These are phyloP conservation scores for Hepatocystis sp. DNA, from an alignment of 169 alveolate species.

Conservation along the genomic window DNA sequence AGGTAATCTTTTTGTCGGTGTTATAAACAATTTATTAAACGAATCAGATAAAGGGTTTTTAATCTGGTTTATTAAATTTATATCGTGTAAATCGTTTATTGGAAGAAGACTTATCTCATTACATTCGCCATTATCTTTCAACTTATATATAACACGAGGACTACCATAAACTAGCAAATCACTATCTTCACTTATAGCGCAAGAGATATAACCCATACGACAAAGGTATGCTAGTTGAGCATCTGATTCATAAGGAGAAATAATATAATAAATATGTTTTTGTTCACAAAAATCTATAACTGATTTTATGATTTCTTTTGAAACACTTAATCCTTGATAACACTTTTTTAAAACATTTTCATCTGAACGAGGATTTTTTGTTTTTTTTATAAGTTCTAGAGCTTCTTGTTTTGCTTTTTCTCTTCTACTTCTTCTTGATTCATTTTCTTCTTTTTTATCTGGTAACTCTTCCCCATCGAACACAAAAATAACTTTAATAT, in stretches of 20 bases:
- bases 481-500: slow-evolving; percentile 76
- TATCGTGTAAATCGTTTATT: slow-evolving; percentile 49
- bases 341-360: slow-evolving; percentile 81
- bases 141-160: slow-evolving; percentile 88
- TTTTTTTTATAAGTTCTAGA: slow-evolving; percentile 78
- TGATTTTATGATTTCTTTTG: slow-evolving; percentile 82
- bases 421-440: slow-evolving; percentile 79
- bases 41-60: slow-evolving; percentile 40
- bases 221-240: slow-evolving; percentile 97
- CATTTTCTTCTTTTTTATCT: slow-evolving; percentile 82
- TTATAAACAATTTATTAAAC: slow-evolving; percentile 31
- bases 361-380: slow-evolving; percentile 61
- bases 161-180: slow-evolving; percentile 96
- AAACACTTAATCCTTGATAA: slow-evolving; percentile 84
- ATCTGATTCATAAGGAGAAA: slow-evolving; percentile 99
- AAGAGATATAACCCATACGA: slow-evolving; percentile 91
- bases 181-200: slow-evolving; percentile 94
- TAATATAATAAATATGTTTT: slow-evolving; percentile 89
- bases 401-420: slow-evolving; percentile 85
- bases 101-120: slow-evolving; percentile 78
- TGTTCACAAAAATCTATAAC: slow-evolving; percentile 79
- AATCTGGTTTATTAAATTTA: slow-evolving; percentile 57
- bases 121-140: slow-evolving; percentile 84
- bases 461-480: slow-evolving; percentile 90
- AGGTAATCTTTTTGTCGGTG: slow-evolving; percentile 23